Conservation (phyloP, 2,329 filamentous ascomycete genomes). For the Decorospora gaudefroyi region DNA sequence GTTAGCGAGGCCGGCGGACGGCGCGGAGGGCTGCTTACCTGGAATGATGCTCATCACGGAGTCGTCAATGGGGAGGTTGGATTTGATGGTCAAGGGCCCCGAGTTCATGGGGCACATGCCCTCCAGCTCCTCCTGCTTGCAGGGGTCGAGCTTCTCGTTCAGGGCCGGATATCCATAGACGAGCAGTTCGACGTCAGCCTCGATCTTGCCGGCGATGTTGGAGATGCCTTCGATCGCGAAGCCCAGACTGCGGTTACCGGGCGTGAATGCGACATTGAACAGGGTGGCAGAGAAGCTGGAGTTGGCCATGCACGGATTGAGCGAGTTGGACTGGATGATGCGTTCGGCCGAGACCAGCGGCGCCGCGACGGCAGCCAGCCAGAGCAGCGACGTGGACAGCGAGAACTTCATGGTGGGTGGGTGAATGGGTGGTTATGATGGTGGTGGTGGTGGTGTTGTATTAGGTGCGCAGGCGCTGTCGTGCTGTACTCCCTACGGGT, state of each 20-base stretch:
- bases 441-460: conserved; percentile 13
- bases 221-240: conserved; percentile 82
- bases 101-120: conserved; percentile 91
- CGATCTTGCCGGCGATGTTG: conserved; percentile 79
- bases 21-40: conserved; percentile 48
- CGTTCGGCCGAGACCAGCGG: conserved; percentile 61
- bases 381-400: conserved; percentile 39
- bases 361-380: conserved; percentile 45
- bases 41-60: conserved; percentile 70
- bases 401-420: conserved; percentile 43
- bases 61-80: conserved; percentile 64
- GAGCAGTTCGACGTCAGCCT: conserved; percentile 73
- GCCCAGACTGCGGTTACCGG: conserved; percentile 70
- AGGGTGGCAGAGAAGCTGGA: conserved; percentile 86
- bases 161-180: conserved; percentile 82
- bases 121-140: conserved; percentile 64
- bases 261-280: conserved; percentile 83
- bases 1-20: conserved; percentile 14
- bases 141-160: conserved; percentile 73
- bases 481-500: conserved; percentile 39
- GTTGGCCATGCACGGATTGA: conserved; percentile 82
- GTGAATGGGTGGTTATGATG: too few species aligned
- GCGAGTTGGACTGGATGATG: conserved; percentile 74
- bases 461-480: conserved; percentile 20
- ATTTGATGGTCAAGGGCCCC: conserved; percentile 76